Evolutionary conservation across 2,329 filamentous ascomycete species (phyloP).

Genomic region (Metarhizium album): DNA sequence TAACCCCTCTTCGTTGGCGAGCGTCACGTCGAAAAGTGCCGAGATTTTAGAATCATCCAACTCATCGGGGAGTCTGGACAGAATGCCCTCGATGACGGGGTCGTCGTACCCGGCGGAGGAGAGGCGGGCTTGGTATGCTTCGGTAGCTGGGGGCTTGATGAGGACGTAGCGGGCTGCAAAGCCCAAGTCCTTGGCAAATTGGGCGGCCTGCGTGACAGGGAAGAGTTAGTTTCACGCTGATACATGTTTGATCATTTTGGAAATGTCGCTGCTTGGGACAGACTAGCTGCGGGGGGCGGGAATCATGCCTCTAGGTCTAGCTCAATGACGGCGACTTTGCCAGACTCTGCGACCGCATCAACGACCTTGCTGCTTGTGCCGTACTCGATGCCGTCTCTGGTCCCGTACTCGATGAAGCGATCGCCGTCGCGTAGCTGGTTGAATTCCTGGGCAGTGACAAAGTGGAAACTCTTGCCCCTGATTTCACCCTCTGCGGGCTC

Average conservation of each 20-base stretch:
- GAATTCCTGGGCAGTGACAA: conserved; percentile 45
- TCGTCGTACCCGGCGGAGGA: conserved; percentile 16
- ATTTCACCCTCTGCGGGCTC: conserved; percentile 37
- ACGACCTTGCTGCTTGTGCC: conserved; percentile 45
- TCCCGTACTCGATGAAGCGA: conserved; percentile 45
- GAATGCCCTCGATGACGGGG: conserved; percentile 12
- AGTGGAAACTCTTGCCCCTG: conserved; percentile 42
- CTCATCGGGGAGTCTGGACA: conserved; percentile 13
- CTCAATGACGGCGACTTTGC: conserved; percentile 49
- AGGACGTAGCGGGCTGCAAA: conserved; percentile 46
- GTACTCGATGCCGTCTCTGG: conserved; percentile 37
- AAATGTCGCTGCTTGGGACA: background rate
- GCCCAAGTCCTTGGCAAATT: conserved; percentile 46
- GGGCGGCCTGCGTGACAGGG: conserved; percentile 31
- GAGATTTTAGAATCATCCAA: conserved; percentile 16
- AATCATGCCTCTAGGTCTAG: conserved; percentile 41
- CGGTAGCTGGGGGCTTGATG: conserved; percentile 30
- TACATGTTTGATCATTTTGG: background rate
- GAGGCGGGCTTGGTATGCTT: conserved; percentile 18
- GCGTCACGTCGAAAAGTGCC: conserved; percentile 17
- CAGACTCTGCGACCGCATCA: conserved; percentile 38
- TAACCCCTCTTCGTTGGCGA: conserved; percentile 16
- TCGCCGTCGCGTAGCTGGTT: conserved; percentile 49
- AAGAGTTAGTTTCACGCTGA: background rate
- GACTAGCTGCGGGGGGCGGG: background rate